Evolutionary conservation across 208 protist genomes (phyloP), one percentile per base, ranked within the genome.

Genomic region (Crithidia bombi): DNA sequence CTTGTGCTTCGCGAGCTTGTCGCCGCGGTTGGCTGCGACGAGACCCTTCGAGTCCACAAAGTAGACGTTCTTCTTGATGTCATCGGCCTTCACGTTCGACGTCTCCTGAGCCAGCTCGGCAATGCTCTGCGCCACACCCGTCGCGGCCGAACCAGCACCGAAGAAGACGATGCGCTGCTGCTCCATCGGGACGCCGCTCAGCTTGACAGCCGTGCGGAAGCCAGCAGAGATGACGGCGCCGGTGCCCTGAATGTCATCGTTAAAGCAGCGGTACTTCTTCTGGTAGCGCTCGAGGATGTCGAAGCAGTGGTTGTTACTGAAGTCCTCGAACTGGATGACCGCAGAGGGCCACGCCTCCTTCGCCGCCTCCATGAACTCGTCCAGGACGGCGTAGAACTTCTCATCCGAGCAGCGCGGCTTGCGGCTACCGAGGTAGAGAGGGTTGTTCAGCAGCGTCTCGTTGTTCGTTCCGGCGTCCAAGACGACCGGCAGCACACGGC

Each of bases 161-260:
- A 92, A 91, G 74, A 96, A 82, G 57, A 96, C 70, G 41, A 94
- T 80, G 64, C 86, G 86, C 15, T 96, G 89, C 50, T 96, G 58
- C 14, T 68, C 52, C 23, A 82, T 73, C 15, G 75, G 41, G 12
- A 82, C 54, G 38, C 65, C 69, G 55, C 78, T 85, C 50, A 95
- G 64, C 52, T 87, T 69, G 35, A 95, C 79, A 11, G 94, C 94
- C 64, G 95, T 96, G 50, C 93, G 65, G 76, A 98, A 97, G 49
- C 94, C 94, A 28, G 92, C 90, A 10, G 92, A 79, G 75, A 98
- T 89, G 50, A 99, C 97, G 30, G 97, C 89, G 19, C 96, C 97
- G 33, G 98, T 99, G 71, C 97, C 98, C 86, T 99, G 98, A 55
- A 99, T 99, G 86, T 99, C 98, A 68, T 99, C 98, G 79, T 99